Evolutionary conservation across 495 filamentous ascomycete genomes (phyloP).

Genomic region (Neurospora tetraspora): DNA sequence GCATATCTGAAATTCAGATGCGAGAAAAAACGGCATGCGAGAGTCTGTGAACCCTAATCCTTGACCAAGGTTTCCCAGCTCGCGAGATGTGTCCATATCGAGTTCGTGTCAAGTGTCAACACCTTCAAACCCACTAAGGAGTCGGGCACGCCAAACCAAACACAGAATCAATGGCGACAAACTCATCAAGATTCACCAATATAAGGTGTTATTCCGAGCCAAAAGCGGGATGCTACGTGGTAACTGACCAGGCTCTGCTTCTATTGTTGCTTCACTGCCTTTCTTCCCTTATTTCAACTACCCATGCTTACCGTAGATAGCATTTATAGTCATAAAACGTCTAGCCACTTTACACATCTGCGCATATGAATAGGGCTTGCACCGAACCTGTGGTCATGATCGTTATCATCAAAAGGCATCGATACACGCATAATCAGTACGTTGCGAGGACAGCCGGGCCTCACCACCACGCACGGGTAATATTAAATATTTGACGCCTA

Average conservation of each 20-base stretch:
- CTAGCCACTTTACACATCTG: background rate
- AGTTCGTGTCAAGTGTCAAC: background rate
- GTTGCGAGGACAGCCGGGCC: background rate
- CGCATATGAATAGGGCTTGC: background rate
- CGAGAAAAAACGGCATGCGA: background rate
- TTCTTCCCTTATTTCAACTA: background rate
- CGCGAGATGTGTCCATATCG: background rate
- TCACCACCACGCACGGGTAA: background rate
- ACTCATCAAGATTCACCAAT: background rate
- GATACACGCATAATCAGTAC: background rate
- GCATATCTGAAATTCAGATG: background rate
- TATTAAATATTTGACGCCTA: background rate
- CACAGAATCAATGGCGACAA: background rate
- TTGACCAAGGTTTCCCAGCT: background rate
- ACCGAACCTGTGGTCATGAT: background rate
- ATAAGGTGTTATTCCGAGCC: background rate
- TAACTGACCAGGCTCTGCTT: background rate
- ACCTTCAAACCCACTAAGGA: too few species aligned
- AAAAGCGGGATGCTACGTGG: background rate
- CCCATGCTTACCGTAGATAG: background rate
- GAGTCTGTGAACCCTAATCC: background rate
- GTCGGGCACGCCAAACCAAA: background rate
- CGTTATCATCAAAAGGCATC: background rate
- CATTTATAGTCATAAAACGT: background rate
- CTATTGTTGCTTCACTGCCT: background rate